A percentile compares a stretch with the other conserved stretches of the same genome.
These are phyloP conservation scores for Apodospora peruviana DNA, from an alignment of 495 filamentous ascomycete genomes.

Conservation along the genomic window DNA sequence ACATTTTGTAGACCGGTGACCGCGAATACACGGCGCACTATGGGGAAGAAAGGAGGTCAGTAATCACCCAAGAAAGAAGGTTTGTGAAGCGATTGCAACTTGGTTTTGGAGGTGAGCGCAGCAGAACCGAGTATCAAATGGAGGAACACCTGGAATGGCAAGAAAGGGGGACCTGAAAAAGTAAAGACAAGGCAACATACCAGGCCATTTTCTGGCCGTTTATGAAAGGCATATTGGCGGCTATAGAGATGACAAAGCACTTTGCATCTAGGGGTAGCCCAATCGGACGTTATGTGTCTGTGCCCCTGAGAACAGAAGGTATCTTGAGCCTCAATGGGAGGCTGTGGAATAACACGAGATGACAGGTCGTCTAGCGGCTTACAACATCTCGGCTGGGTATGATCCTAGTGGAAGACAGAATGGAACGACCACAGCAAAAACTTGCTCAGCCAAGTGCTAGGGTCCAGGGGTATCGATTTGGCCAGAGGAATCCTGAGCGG, in stretches of 20 bases:
- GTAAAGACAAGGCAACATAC: constrained; percentile 29
- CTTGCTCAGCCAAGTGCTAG: no score
- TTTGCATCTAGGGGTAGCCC: constrained; percentile 5
- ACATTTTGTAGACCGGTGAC: constrained; percentile 82
- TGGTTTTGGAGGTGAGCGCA: no score
- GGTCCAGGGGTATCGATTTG: no score
- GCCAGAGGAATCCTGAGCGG: no score
- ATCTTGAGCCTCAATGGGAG: neutral
- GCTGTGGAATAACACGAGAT: neutral
- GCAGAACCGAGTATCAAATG: no score
- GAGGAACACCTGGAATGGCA: no score
- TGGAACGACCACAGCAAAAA: no score
- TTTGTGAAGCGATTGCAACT: no score
- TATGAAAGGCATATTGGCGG: constrained; percentile 47
- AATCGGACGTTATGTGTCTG: neutral
- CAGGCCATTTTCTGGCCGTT: constrained; percentile 57
- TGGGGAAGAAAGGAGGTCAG: constrained; percentile 17
- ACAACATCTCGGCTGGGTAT: neutral
- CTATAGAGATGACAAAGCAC: neutral
- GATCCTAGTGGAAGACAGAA: no score
- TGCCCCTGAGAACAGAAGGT: neutral
- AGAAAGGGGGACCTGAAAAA: neutral
- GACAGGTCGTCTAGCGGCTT: neutral
- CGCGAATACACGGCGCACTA: constrained; percentile 79
- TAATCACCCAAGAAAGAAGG: no score